Conservation (phyloP, 805 yeast genomes). For the Wickerhamiella alocasiicola region DNA sequence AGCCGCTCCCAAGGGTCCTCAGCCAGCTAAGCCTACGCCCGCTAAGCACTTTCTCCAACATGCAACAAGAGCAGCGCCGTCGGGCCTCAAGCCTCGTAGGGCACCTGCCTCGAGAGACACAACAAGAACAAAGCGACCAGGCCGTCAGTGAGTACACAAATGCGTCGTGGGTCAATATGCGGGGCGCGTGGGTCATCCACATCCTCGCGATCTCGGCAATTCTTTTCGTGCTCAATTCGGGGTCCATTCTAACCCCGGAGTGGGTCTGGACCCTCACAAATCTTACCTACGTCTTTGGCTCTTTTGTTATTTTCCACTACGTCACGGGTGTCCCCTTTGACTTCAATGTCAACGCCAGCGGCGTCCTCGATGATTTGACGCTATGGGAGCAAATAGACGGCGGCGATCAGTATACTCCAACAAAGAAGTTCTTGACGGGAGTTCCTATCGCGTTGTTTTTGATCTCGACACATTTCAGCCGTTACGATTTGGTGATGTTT, state of each 20-base stretch:
- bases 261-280: constrained; percentile 92
- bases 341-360: constrained; percentile 48
- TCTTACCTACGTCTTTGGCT: constrained; percentile 77
- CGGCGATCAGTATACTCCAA: constrained; percentile 95
- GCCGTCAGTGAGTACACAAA: constrained; percentile 77
- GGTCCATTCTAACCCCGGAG: constrained; percentile 71
- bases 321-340: constrained; percentile 97
- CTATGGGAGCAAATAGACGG: constrained; percentile 98
- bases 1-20: too few relatives aligned
- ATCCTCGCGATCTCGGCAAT: constrained; percentile 65
- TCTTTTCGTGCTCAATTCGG: constrained; percentile 62
- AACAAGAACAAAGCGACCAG: constrained; percentile 88
- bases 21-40: too few relatives aligned
- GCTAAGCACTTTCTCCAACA: too few relatives aligned
- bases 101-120: constrained; percentile 84
- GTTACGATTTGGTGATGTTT: constrained; percentile 69
- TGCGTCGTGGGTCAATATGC: constrained; percentile 91
- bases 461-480: constrained; percentile 79
- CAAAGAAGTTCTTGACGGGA: constrained; percentile 79
- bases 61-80: constrained; percentile 39
- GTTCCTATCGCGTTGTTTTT: constrained; percentile 87
- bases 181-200: constrained; percentile 92
- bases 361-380: constrained; percentile 89
- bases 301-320: constrained; percentile 91
- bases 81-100: constrained; percentile 84